phyloP scores from a whole-genome alignment of 2,329 filamentous ascomycete species.

The Plenodomus tracheiphilus region DNA sequence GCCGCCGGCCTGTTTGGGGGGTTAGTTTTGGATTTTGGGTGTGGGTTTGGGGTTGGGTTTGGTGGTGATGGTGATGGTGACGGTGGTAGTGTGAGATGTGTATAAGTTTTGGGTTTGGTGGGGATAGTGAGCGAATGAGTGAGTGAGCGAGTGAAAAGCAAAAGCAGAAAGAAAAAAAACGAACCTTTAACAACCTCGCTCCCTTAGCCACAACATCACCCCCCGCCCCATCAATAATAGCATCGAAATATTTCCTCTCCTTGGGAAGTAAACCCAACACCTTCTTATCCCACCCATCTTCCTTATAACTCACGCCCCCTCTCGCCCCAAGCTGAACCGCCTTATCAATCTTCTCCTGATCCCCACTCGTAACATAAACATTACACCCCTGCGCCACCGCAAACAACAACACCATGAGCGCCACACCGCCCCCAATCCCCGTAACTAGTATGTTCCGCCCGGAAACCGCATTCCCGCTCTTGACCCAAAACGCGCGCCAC shows the following conservation, averaged over 20 bases:
- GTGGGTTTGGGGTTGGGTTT: too few species aligned
- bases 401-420: conserved; percentile 79
- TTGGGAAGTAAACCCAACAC: conserved; percentile 64
- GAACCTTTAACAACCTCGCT: conserved; percentile 67
- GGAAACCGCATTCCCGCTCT: conserved; percentile 65
- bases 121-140: too few species aligned
- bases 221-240: conserved; percentile 88
- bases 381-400: conserved; percentile 71
- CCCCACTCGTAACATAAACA: conserved; percentile 81
- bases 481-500: conserved; percentile 83
- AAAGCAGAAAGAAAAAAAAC: neutral
- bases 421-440: conserved; percentile 91
- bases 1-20: conserved; percentile 63
- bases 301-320: conserved; percentile 82
- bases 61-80: too few species aligned
- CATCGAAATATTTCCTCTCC: conserved; percentile 72
- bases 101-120: too few species aligned
- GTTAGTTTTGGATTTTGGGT: too few species aligned
- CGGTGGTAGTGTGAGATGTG: too few species aligned
- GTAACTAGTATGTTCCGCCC: conserved; percentile 82
- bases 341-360: conserved; percentile 72
- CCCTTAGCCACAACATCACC: conserved; percentile 77
- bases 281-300: conserved; percentile 79
- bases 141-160: neutral
- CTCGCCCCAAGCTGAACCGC: conserved; percentile 73